Base-by-base conservation (phyloP, 805 yeast species). In the Candida silvicultrix region DNA sequence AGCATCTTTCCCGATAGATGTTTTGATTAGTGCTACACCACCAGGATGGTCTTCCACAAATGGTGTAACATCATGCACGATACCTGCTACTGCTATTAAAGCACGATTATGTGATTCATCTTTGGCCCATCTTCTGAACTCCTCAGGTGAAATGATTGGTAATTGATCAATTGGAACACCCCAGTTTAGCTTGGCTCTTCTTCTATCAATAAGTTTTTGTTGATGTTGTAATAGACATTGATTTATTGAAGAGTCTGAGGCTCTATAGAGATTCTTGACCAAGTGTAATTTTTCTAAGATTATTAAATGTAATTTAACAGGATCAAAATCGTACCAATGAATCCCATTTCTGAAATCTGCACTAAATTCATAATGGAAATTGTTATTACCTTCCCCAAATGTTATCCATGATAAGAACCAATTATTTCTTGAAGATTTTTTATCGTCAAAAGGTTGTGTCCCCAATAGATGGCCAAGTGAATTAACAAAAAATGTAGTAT, bases 361-460 rank as follows among this genome's bases (percentile, higher is more conserved):
- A 6, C 97, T 96, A 65, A 90, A 90, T 67, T 89, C 96, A 68
- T 92, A 97, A 68, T 90, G 98, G 69, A 85, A 92, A 67, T 89
- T 90, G 65, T 89, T 95, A 66, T 81, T 81, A 5, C 95, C 92
- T 67, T 90, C 97, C 12, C 98, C 98, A 59, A 85, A 81, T 0
- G 96, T 84, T 15, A 87, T 15, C 80, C 59, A 20, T 81, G 81
- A 22, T 81, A 75, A 41, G 78, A 62, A 16, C 81, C 46, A 79
- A 59, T 74, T 89, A 71, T 79, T 86, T 60, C 77, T 75, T 55
- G 80, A 92, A 48, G 95, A 78, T 56, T 85, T 84, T 40, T 80
- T 77, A 62, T 80, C 86, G 55, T 81, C 86, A 62, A 77, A 83
- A 0, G 95, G 85, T 53, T 84, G 81, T 28, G 81, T 75, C 8